Conservation (phyloP, 1,284 basidiomycete species). For the Papiliotrema terrestris region DNA sequence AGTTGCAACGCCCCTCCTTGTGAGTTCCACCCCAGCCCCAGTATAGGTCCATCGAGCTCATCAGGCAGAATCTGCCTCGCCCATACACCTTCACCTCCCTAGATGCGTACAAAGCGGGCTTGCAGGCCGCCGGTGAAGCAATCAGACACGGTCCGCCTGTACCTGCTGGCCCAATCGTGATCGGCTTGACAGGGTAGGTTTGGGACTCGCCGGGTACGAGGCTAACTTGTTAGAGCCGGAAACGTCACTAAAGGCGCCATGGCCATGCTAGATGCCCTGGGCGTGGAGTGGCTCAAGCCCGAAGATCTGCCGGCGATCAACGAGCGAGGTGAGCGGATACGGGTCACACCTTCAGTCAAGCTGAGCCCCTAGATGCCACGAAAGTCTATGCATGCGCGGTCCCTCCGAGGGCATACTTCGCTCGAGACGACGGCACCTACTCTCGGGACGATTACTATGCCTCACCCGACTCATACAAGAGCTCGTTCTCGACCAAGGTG, state of each 20-base stretch:
- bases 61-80: conserved; percentile 66
- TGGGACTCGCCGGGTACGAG: too few relatives aligned
- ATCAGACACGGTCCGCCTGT: conserved; percentile 51
- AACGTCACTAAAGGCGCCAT: conserved; percentile 74
- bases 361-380: neutral
- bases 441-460: conserved; percentile 67
- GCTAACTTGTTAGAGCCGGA: conserved; percentile 51
- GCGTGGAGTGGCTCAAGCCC: conserved; percentile 59
- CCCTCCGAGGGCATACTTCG: conserved; percentile 66
- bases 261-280: conserved; percentile 67
- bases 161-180: conserved; percentile 65
- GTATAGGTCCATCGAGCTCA: neutral
- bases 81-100: conserved; percentile 70
- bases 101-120: conserved; percentile 57
- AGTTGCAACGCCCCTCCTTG: conserved; percentile 75
- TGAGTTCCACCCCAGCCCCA: conserved; percentile 52
- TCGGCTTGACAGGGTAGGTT: conserved; percentile 74
- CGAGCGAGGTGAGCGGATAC: conserved; percentile 52
- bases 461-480: conserved; percentile 62
- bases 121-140: conserved; percentile 60
- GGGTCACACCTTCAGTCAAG: neutral
- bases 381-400: conserved; percentile 76
- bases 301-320: conserved; percentile 58
- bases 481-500: conserved; percentile 67
- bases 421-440: conserved; percentile 60